Conservation (phyloP, 208 protist genomes). For the Phytomonas francai region DNA sequence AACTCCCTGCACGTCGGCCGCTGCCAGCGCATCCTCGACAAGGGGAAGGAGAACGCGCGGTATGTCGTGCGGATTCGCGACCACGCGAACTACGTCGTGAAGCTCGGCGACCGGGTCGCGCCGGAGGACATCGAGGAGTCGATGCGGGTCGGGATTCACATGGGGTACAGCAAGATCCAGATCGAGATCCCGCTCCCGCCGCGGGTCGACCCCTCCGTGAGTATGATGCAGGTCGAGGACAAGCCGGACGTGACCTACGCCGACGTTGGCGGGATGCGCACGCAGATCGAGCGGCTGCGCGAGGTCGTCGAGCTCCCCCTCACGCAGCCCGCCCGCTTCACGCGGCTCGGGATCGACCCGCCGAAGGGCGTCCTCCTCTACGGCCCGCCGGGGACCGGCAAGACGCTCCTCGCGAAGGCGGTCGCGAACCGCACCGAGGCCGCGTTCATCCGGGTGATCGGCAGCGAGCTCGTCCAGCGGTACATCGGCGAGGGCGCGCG, state of each 20-base stretch:
- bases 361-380: slow-evolving; percentile 99
- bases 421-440: slow-evolving; percentile 99
- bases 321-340: slow-evolving; percentile 98
- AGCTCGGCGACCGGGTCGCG: slow-evolving; percentile 96
- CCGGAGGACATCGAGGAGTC: slow-evolving; percentile 99
- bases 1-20: slow-evolving; percentile 98
- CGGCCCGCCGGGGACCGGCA: slow-evolving; percentile 99
- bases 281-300: slow-evolving; percentile 99
- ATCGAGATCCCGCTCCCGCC: slow-evolving; percentile 99
- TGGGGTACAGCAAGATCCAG: slow-evolving; percentile 98
- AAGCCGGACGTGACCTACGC: slow-evolving; percentile 99
- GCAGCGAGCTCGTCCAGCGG: slow-evolving; percentile 99
- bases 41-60: slow-evolving; percentile 88
- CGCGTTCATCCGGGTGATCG: slow-evolving; percentile 99
- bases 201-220: slow-evolving; percentile 99
- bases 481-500: slow-evolving; percentile 99
- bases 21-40: slow-evolving; percentile 98
- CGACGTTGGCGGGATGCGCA: slow-evolving; percentile 99
- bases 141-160: slow-evolving; percentile 97
- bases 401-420: slow-evolving; percentile 99
- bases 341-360: slow-evolving; percentile 99
- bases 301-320: slow-evolving; percentile 99
- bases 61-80: slow-evolving; percentile 98
- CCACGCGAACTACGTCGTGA: slow-evolving; percentile 99
- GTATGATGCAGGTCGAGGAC: slow-evolving; percentile 99